phyloP scores from a whole-genome alignment of 2,329 filamentous ascomycete genomes.

The Spiromastix sp. region DNA sequence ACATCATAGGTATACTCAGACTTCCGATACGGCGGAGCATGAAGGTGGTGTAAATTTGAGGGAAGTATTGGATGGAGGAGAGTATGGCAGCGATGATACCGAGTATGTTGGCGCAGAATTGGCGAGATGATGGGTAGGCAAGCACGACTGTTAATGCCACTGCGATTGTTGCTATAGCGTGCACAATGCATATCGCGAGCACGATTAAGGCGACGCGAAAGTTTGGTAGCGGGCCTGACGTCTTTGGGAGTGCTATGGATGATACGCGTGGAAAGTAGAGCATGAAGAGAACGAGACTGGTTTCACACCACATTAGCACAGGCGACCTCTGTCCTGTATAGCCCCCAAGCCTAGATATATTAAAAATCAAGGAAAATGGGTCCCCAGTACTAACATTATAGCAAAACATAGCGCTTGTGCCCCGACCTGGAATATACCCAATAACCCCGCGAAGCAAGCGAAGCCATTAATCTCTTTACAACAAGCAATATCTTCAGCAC shows the following conservation, averaged over 20 bases:
- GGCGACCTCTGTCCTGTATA: neutral
- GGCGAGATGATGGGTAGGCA: constrained; percentile 53
- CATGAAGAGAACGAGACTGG: constrained; percentile 81
- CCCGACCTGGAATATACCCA: constrained; percentile 85
- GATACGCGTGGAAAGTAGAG: constrained; percentile 72
- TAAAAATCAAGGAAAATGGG: neutral
- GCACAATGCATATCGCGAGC: constrained; percentile 59
- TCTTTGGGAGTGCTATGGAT: constrained; percentile 29
- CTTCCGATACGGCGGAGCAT: constrained; percentile 76
- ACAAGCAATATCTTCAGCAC: constrained; percentile 71
- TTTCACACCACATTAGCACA: constrained; percentile 2
- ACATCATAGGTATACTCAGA: constrained; percentile 95
- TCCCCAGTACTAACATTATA: constrained; percentile 61
- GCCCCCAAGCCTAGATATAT: neutral
- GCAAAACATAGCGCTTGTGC: constrained; percentile 88
- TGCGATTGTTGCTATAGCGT: constrained; percentile 61
- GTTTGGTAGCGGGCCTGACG: constrained; percentile 43
- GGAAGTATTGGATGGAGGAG: constrained; percentile 82
- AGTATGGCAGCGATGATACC: constrained; percentile 70
- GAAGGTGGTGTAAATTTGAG: constrained; percentile 90
- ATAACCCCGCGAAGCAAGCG: constrained; percentile 72
- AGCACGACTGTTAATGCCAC: constrained; percentile 56
- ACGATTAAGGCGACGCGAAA: constrained; percentile 74
- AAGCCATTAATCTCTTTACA: constrained; percentile 72
- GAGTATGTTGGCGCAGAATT: constrained; percentile 73